These are phyloP conservation scores for Solioccasus polychromus DNA, from an alignment of 768 basidiomycete species.

Conservation along the genomic window DNA sequence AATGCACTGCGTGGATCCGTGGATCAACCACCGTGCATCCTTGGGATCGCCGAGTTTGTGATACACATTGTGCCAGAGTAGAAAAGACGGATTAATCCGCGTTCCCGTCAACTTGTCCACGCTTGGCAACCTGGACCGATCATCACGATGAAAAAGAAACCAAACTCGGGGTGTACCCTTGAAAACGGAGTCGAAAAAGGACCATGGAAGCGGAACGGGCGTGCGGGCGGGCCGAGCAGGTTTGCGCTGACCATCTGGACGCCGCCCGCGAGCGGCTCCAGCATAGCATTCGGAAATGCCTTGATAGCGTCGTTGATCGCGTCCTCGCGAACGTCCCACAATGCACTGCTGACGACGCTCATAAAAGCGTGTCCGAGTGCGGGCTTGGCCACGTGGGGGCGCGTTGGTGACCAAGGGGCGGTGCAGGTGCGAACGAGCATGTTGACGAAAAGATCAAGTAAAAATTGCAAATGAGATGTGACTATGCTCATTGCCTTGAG, in stretches of 20 bases:
- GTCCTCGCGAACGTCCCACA: conserved; percentile 47
- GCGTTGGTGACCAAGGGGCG: conserved; percentile 45
- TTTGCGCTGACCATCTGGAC: conserved; percentile 65
- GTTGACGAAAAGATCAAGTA: no score
- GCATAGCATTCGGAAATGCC: conserved; percentile 51
- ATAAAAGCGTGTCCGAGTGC: conserved; percentile 58
- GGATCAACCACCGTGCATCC: conserved; percentile 77
- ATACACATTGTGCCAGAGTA: conserved; percentile 86
- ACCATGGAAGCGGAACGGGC: conserved; percentile 68
- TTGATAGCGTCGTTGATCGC: conserved; percentile 38
- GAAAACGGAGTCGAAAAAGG: no score
- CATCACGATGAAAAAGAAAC: no score
- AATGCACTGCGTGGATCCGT: conserved; percentile 61
- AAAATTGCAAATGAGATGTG: no score
- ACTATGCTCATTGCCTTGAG: no score
- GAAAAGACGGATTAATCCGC: conserved; percentile 74
- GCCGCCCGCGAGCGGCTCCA: conserved; percentile 64
- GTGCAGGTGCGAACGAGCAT: no score
- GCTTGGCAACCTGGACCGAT: conserved; percentile 38
- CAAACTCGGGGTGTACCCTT: conserved; percentile 43
- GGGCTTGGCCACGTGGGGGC: conserved; percentile 56
- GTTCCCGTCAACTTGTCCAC: conserved; percentile 46
- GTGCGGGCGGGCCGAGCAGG: conserved; percentile 54
- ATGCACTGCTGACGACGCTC: conserved; percentile 55
- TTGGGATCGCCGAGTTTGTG: conserved; percentile 58